Evolutionary conservation across 1,139 yeast genomes (phyloP).

Genomic region (Candida glucosophila): DNA sequence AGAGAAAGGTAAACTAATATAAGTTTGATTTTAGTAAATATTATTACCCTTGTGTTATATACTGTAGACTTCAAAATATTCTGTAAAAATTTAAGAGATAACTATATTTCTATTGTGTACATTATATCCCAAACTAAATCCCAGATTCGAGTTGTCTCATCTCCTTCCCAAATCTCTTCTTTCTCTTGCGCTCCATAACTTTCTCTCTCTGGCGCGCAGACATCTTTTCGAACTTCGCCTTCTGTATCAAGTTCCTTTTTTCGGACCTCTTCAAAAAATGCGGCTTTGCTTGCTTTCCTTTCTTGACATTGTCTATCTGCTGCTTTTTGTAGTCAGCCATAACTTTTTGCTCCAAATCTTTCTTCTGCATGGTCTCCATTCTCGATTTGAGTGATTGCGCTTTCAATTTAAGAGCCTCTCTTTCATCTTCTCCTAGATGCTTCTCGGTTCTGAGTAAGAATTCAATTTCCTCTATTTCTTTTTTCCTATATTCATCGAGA

Average conservation of each 20-base stretch:
- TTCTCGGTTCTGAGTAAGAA: constrained; percentile 49
- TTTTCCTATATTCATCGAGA: constrained; percentile 73
- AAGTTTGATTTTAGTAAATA: too few relatives aligned
- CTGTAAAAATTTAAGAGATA: too few relatives aligned
- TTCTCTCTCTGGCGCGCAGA: constrained; percentile 74
- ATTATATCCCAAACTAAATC: background rate
- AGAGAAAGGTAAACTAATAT: constrained; percentile 10
- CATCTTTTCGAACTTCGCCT: constrained; percentile 84
- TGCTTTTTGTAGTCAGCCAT: constrained; percentile 43
- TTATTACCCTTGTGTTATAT: too few relatives aligned
- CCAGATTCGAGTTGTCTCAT: constrained; percentile 58
- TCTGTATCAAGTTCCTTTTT: constrained; percentile 74
- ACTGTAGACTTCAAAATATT: too few relatives aligned
- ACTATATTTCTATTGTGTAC: too few relatives aligned
- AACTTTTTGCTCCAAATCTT: constrained; percentile 66
- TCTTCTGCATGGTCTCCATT: constrained; percentile 65
- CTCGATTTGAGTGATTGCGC: constrained; percentile 63
- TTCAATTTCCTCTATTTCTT: constrained; percentile 59
- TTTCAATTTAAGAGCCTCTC: constrained; percentile 43
- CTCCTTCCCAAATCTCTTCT: constrained; percentile 88
- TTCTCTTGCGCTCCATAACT: constrained; percentile 88
- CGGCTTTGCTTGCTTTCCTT: constrained; percentile 40
- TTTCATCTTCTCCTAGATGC: constrained; percentile 39
- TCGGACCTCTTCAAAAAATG: constrained; percentile 74
- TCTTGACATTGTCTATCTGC: constrained; percentile 35